These are phyloP conservation scores for Guyanaporus albipodus DNA, from an alignment of 768 basidiomycete genomes.

Conservation along the genomic window DNA sequence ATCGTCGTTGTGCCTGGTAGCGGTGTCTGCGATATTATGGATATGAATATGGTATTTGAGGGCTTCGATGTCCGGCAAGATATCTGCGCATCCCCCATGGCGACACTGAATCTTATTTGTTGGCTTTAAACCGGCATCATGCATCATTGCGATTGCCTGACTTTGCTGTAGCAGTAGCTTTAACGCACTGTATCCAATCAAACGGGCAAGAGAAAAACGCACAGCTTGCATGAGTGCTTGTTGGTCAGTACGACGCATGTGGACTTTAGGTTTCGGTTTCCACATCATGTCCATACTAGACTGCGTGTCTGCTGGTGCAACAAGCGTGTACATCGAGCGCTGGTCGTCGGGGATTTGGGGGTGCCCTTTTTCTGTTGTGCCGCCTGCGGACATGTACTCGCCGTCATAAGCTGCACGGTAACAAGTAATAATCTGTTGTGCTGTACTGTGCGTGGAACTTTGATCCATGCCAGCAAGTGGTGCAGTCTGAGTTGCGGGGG, in stretches of 20 bases:
- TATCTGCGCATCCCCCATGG: conserved; percentile 43
- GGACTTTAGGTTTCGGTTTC: conserved; percentile 31
- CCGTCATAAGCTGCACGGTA: conserved; percentile 14
- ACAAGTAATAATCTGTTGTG: conserved; percentile 20
- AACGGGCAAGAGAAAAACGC: conserved; percentile 17
- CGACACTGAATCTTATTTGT: conserved; percentile 39
- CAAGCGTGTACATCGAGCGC: conserved; percentile 26
- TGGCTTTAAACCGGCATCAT: conserved; percentile 25
- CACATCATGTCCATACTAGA: conserved; percentile 30
- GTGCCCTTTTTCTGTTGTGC: conserved; percentile 13
- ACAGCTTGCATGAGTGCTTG: conserved; percentile 39
- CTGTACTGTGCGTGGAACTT: conserved; percentile 13
- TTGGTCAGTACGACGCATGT: conserved; percentile 34
- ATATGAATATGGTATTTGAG: conserved; percentile 54
- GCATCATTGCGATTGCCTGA: conserved; percentile 27
- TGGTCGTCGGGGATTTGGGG: conserved; percentile 22
- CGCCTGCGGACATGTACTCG: neutral
- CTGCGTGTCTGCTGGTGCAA: conserved; percentile 5
- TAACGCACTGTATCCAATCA: neutral
- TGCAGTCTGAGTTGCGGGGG: neutral
- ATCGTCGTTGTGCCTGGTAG: neutral
- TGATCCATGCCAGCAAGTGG: conserved; percentile 3
- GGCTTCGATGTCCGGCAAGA: conserved; percentile 39
- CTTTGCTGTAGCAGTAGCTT: conserved; percentile 16
- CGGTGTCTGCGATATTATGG: conserved; percentile 45